phyloP scores from a whole-genome alignment of 1,284 basidiomycete genomes.

The Farysia itapuensis region DNA sequence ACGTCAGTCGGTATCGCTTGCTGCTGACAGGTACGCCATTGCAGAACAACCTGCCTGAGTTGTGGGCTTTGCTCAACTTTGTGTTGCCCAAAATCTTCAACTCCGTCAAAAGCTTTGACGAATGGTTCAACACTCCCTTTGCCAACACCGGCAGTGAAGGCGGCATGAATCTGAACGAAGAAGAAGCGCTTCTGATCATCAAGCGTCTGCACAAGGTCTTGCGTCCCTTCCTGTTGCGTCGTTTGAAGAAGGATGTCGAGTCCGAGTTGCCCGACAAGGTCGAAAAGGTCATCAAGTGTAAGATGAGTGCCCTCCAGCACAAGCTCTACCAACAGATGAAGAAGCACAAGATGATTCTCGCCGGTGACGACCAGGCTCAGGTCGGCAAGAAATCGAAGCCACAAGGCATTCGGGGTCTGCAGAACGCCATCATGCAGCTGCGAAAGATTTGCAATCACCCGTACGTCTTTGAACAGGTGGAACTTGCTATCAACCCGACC shows the following conservation, averaged over 20 bases:
- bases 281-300: conserved; percentile 97
- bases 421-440: conserved; percentile 98
- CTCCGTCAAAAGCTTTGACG: conserved; percentile 98
- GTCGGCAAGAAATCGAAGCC: conserved; percentile 52
- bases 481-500: conserved; percentile 82
- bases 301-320: conserved; percentile 91
- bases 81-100: conserved; percentile 98
- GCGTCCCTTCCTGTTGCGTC: conserved; percentile 90
- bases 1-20: conserved; percentile 88
- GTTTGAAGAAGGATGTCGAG: conserved; percentile 98
- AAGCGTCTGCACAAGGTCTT: conserved; percentile 97
- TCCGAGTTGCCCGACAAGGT: conserved; percentile 97
- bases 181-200: conserved; percentile 97
- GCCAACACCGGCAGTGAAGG: conserved; percentile 85
- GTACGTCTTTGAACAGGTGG: conserved; percentile 89
- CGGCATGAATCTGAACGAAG: conserved; percentile 94
- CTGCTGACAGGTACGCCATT: conserved; percentile 97
- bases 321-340: conserved; percentile 98
- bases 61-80: conserved; percentile 98
- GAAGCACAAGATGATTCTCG: conserved; percentile 82
- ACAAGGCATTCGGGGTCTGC: conserved; percentile 65
- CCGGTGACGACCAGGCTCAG: conserved; percentile 52
- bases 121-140: conserved; percentile 99
- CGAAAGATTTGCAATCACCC: conserved; percentile 90
- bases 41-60: conserved; percentile 96